Evolutionary conservation across 441 rosid species (phyloP).

Genomic region (Sinapis alba): DNA sequence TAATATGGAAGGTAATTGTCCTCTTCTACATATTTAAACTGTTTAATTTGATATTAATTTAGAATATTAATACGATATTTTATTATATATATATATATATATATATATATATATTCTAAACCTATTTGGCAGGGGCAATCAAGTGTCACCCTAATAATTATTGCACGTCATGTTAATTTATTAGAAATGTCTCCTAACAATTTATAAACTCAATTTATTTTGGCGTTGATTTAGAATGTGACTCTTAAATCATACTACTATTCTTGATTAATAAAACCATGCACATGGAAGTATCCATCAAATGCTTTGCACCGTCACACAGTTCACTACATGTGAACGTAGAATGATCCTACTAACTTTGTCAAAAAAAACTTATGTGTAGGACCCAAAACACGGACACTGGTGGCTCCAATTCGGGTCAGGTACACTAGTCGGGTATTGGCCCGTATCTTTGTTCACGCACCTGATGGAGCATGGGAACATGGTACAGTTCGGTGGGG

Average conservation of each 20-base stretch:
- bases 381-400: constrained; percentile 99
- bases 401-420: constrained; percentile 99
- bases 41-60: neutral
- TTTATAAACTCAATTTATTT: neutral
- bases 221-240: neutral
- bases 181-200: constrained; percentile 14
- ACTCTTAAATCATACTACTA: neutral
- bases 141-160: constrained; percentile 4
- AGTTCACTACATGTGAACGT: constrained; percentile 15
- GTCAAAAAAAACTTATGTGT: neutral
- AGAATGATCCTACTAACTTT: neutral
- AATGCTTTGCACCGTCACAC: constrained; percentile 12
- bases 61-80: neutral
- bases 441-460: constrained; percentile 88
- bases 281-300: constrained; percentile 29
- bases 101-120: neutral
- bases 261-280: constrained; percentile 14
- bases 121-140: constrained; percentile 9
- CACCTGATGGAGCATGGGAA: constrained; percentile 87
- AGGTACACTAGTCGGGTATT: constrained; percentile 90
- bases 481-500: constrained; percentile 97
- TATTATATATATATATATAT: neutral
- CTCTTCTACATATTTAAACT: neutral
- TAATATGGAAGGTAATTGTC: constrained; percentile 87
- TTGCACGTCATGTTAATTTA: constrained; percentile 23